Percentiles rank a stretch among this genome's conserved stretches.
Evolutionary conservation across 192 early-diverging fungal species (phyloP).

Genomic region (Entomortierella beljakovae): DNA sequence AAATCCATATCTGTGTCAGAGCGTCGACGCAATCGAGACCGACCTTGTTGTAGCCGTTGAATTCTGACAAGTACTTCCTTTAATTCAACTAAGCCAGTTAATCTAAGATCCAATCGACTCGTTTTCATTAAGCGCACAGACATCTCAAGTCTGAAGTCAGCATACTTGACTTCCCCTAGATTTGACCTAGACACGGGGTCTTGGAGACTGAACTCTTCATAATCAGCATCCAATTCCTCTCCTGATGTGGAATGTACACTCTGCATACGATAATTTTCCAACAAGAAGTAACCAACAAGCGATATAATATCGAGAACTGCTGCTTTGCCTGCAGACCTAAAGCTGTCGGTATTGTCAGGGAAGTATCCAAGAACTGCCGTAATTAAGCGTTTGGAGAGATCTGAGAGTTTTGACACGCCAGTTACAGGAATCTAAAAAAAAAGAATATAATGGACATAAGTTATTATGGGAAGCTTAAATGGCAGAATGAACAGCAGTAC

Average conservation of each 20-base stretch:
- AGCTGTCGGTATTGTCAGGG: constrained; percentile 38
- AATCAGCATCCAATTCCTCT: constrained; percentile 40
- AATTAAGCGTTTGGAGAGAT: constrained; percentile 18
- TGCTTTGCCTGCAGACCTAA: constrained; percentile 33
- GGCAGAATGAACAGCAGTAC: neutral
- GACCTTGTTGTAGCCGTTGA: constrained; percentile 39
- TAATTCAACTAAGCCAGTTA: constrained; percentile 56
- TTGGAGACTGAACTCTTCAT: constrained; percentile 45
- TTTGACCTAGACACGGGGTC: constrained; percentile 32
- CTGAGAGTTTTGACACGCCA: constrained; percentile 10
- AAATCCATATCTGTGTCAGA: constrained; percentile 46
- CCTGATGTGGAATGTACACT: neutral
- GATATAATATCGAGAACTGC: constrained; percentile 35
- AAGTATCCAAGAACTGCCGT: constrained; percentile 33
- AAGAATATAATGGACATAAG: neutral
- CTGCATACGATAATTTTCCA: constrained; percentile 40
- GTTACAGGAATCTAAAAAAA: constrained; percentile 22
- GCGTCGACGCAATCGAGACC: constrained; percentile 35
- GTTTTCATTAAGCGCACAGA: constrained; percentile 58
- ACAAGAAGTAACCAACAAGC: constrained; percentile 24
- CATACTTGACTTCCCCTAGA: constrained; percentile 52
- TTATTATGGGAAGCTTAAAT: neutral
- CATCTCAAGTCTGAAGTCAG: constrained; percentile 55
- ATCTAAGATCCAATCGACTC: constrained; percentile 54
- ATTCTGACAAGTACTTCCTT: constrained; percentile 56